Evolutionary conservation across 148 eudicot species (phyloP).

Genomic region (Pharnaceum exiguum): DNA sequence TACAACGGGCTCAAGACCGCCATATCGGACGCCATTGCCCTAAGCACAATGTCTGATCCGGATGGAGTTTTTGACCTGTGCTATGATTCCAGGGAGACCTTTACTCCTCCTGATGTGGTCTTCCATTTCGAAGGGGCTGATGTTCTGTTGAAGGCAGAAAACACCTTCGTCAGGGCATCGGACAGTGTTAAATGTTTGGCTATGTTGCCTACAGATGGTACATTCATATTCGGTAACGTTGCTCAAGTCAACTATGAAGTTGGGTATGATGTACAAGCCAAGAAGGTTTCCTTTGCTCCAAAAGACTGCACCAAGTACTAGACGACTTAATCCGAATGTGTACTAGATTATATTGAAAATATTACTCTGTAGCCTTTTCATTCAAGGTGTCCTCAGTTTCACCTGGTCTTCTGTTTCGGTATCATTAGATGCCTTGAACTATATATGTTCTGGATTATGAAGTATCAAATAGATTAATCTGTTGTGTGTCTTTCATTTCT

Average conservation of each 20-base stretch:
- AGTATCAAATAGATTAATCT: no score
- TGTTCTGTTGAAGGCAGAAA: constrained; percentile 16
- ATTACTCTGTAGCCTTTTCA: no score
- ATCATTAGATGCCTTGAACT: no score
- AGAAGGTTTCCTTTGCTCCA: constrained; percentile 22
- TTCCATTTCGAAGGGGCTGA: constrained; percentile 34
- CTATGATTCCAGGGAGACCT: background rate
- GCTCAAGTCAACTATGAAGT: constrained; percentile 31
- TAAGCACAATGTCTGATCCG: constrained; percentile 3
- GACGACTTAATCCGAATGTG: constrained; percentile 1
- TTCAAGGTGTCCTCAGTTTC: no score
- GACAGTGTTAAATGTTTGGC: constrained; percentile 20
- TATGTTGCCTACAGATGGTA: constrained; percentile 16
- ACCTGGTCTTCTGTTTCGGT: no score
- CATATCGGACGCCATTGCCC: background rate
- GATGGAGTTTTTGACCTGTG: constrained; percentile 10
- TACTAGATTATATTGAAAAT: no score
- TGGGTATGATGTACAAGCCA: constrained; percentile 17
- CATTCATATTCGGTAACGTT: constrained; percentile 26
- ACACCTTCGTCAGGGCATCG: constrained; percentile 10
- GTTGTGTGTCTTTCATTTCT: no score
- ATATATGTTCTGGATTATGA: no score
- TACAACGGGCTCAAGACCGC: constrained; percentile 14
- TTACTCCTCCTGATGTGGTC: constrained; percentile 13
- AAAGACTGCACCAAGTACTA: constrained; percentile 14